Percentiles rank a stretch among this genome's conserved stretches.
phyloP scores from a whole-genome alignment of 345 rosid genomes.

The Rhizophora mangle region DNA sequence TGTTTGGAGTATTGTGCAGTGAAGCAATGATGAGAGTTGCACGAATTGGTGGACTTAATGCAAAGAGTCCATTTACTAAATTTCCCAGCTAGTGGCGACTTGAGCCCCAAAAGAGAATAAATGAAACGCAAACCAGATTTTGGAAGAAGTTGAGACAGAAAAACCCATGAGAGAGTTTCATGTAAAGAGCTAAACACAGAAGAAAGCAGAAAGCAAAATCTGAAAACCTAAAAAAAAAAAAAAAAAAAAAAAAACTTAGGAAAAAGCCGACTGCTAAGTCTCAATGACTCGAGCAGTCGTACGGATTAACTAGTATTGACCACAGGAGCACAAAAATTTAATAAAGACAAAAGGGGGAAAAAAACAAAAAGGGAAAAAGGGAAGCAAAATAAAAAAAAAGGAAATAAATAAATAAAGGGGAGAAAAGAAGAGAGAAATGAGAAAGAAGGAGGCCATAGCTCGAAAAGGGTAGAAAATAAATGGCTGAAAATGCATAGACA shows the following conservation, averaged over 20 bases:
- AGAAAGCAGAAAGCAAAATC: slow-evolving; percentile 8
- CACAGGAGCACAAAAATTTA: slow-evolving; percentile 9
- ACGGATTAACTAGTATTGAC: slow-evolving; percentile 23
- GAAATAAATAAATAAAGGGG: background rate
- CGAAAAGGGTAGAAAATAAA: slow-evolving; percentile 19
- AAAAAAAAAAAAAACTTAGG: background rate
- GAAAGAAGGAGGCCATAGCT: slow-evolving; percentile 16
- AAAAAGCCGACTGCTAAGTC: slow-evolving; percentile 9
- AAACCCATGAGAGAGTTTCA: slow-evolving; percentile 18
- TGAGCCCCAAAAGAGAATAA: background rate
- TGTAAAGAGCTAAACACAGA: slow-evolving; percentile 17
- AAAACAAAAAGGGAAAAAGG: background rate
- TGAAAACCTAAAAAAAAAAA: background rate
- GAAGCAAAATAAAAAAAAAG: background rate
- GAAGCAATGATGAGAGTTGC: slow-evolving; percentile 55
- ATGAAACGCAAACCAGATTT: slow-evolving; percentile 5
- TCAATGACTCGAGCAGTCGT: slow-evolving; percentile 2
- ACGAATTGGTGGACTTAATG: slow-evolving; percentile 15
- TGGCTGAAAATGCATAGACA: slow-evolving; percentile 20
- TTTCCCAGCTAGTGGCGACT: slow-evolving; percentile 5
- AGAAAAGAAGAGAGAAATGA: slow-evolving; percentile 12
- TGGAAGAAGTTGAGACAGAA: slow-evolving; percentile 22
- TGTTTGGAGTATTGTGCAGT: slow-evolving; percentile 39
- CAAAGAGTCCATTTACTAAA: slow-evolving; percentile 41
- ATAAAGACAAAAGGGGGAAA: background rate